Evolutionary conservation across 805 yeast species (phyloP).

Genomic region (Geotrichum ghanense): DNA sequence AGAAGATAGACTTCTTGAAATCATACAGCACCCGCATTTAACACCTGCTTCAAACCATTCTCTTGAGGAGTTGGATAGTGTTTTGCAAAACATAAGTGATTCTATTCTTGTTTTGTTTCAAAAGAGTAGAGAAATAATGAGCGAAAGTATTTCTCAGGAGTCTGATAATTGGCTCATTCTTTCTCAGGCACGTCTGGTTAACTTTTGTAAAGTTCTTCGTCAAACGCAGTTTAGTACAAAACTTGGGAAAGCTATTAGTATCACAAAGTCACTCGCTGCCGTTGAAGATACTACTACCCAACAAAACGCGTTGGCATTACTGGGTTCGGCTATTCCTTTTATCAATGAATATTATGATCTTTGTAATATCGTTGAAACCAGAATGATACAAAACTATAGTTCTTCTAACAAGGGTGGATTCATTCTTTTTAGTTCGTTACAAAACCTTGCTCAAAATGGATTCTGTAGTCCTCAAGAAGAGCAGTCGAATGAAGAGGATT

Average conservation of each 20-base stretch:
- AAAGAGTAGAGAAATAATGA: slow-evolving; percentile 29
- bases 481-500: slow-evolving; percentile 45
- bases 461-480: slow-evolving; percentile 89
- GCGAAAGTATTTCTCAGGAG: slow-evolving; percentile 29
- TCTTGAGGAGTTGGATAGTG: slow-evolving; percentile 26
- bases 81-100: slow-evolving; percentile 41
- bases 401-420: slow-evolving; percentile 51
- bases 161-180: slow-evolving; percentile 60
- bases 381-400: slow-evolving; percentile 37
- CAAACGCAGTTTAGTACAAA: slow-evolving; percentile 27
- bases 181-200: slow-evolving; percentile 35
- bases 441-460: slow-evolving; percentile 61
- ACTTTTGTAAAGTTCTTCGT: slow-evolving; percentile 34
- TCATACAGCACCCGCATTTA: slow-evolving; percentile 28
- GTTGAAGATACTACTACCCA: slow-evolving; percentile 18
- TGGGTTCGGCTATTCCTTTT: slow-evolving; percentile 51
- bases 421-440: slow-evolving; percentile 43
- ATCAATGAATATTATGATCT: slow-evolving; percentile 47
- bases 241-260: slow-evolving; percentile 27
- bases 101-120: slow-evolving; percentile 62
- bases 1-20: neutral
- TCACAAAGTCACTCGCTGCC: slow-evolving; percentile 30
- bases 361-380: slow-evolving; percentile 32
- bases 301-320: slow-evolving; percentile 33
- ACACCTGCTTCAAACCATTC: slow-evolving; percentile 34